Percentiles rank a stretch among this genome's conserved stretches.
Evolutionary conservation across 2,329 filamentous ascomycete genomes (phyloP).

Genomic region (Ploettnerulaceae sp.): DNA sequence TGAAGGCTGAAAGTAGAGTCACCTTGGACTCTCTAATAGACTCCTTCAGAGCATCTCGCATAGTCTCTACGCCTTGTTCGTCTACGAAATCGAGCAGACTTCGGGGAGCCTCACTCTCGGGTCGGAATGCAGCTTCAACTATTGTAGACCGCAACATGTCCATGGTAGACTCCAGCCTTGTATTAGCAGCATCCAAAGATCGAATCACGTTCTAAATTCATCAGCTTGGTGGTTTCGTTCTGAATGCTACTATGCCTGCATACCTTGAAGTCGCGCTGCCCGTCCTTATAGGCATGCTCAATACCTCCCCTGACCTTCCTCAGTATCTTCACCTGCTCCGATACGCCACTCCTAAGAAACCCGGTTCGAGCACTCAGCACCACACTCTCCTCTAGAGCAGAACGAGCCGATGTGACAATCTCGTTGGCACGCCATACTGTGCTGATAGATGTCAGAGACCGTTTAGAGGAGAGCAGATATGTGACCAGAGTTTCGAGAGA

Average conservation of each 20-base stretch:
- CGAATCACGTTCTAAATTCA: constrained; percentile 49
- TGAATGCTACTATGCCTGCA: neutral
- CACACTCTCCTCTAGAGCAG: constrained; percentile 72
- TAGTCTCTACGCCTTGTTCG: constrained; percentile 60
- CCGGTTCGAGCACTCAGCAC: constrained; percentile 64
- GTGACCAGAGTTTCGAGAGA: constrained; percentile 74
- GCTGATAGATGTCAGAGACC: constrained; percentile 76
- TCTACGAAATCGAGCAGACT: constrained; percentile 74
- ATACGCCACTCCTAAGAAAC: constrained; percentile 62
- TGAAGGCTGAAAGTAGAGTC: neutral
- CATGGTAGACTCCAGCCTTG: constrained; percentile 61
- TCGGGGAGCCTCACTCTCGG: constrained; percentile 52
- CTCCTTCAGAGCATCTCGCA: constrained; percentile 62
- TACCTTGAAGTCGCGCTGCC: constrained; percentile 52
- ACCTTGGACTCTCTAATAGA: constrained; percentile 69
- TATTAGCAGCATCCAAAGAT: constrained; percentile 62
- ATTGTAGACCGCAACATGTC: constrained; percentile 56
- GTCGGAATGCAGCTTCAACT: constrained; percentile 60
- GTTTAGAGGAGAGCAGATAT: constrained; percentile 81
- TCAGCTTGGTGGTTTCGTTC: constrained; percentile 1
- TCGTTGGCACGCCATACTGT: constrained; percentile 84
- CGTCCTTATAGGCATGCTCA: constrained; percentile 51
- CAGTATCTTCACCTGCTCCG: constrained; percentile 50
- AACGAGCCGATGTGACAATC: constrained; percentile 71
- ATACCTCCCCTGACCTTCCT: constrained; percentile 47